Evolutionary conservation across 768 basidiomycete species (phyloP).

Genomic region (Tricholoma furcatifolium): DNA sequence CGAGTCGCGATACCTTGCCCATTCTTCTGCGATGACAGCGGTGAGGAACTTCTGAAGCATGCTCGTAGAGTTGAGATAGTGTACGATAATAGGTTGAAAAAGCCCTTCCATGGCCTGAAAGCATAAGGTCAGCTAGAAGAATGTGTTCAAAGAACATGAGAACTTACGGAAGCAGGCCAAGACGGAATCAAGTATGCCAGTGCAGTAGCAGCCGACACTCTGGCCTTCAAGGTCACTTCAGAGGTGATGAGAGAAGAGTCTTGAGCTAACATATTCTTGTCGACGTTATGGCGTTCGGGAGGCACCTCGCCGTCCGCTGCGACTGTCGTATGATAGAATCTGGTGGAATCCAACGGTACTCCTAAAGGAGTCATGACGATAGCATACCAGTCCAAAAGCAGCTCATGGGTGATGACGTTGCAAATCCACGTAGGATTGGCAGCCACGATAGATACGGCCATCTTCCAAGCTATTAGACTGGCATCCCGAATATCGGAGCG

Average conservation of each 20-base stretch:
- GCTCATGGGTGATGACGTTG: slow-evolving; percentile 51
- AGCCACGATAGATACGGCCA: slow-evolving; percentile 59
- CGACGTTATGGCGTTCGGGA: slow-evolving; percentile 85
- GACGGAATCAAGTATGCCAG: slow-evolving; percentile 65
- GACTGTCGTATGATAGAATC: slow-evolving; percentile 67
- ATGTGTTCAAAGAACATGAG: not conserved
- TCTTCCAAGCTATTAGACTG: slow-evolving; percentile 72
- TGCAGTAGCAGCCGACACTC: slow-evolving; percentile 76
- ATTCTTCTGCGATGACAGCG: slow-evolving; percentile 89
- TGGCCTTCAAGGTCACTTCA: slow-evolving; percentile 76
- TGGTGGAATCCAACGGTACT: slow-evolving; percentile 62
- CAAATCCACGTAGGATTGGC: slow-evolving; percentile 48
- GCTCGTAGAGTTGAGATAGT: slow-evolving; percentile 84
- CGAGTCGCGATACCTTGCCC: slow-evolving; percentile 65
- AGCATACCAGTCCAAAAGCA: slow-evolving; percentile 81
- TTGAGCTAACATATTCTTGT: slow-evolving; percentile 92
- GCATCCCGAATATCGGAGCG: slow-evolving; percentile 77
- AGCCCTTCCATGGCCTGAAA: slow-evolving; percentile 50
- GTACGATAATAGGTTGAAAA: slow-evolving; percentile 72
- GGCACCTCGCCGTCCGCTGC: slow-evolving; percentile 43
- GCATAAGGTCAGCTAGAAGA: slow-evolving; percentile 1
- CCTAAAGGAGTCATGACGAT: slow-evolving; percentile 90
- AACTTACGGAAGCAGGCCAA: slow-evolving; percentile 64
- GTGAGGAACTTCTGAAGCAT: slow-evolving; percentile 89
- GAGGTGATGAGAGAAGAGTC: slow-evolving; percentile 80